A percentile compares a stretch with the other conserved stretches of the same genome.
phyloP scores from a whole-genome alignment of 805 yeast species.

The Danielozyma ontarioensis region DNA sequence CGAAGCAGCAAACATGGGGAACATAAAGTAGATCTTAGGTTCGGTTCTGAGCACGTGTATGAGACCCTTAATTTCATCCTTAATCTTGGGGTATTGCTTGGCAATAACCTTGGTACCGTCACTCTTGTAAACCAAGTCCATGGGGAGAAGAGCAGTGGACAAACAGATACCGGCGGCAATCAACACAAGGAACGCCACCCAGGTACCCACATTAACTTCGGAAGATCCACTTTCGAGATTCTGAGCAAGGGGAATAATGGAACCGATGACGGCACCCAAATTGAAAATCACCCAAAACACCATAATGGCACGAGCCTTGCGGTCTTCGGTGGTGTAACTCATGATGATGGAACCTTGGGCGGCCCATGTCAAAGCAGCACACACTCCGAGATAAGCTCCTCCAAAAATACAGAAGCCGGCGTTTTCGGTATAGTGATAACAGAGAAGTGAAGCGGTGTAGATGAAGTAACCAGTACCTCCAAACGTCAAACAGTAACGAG shows the following conservation, averaged over 20 bases:
- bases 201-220: slow-evolving; percentile 42
- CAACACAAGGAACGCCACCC: slow-evolving; percentile 48
- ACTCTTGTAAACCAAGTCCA: slow-evolving; percentile 42
- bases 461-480: slow-evolving; percentile 55
- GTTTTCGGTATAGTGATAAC: slow-evolving; percentile 42
- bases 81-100: slow-evolving; percentile 41
- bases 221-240: slow-evolving; percentile 37
- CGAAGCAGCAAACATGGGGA: slow-evolving; percentile 61
- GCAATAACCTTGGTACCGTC: slow-evolving; percentile 47
- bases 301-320: slow-evolving; percentile 51
- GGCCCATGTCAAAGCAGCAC: slow-evolving; percentile 55
- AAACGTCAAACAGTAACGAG: slow-evolving; percentile 37
- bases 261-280: slow-evolving; percentile 58
- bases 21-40: slow-evolving; percentile 43
- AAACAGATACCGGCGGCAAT: slow-evolving; percentile 44
- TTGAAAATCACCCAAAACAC: slow-evolving; percentile 59
- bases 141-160: slow-evolving; percentile 45
- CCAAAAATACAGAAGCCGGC: slow-evolving; percentile 50
- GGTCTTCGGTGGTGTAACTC: slow-evolving; percentile 51
- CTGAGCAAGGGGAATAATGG: slow-evolving; percentile 52
- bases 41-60: slow-evolving; percentile 30
- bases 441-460: slow-evolving; percentile 48
- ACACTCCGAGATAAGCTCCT: slow-evolving; percentile 52
- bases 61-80: slow-evolving; percentile 40
- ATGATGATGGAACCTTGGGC: slow-evolving; percentile 55